Base-by-base conservation (phyloP, 805 yeast species). In the Metschnikowia amazonensis region DNA sequence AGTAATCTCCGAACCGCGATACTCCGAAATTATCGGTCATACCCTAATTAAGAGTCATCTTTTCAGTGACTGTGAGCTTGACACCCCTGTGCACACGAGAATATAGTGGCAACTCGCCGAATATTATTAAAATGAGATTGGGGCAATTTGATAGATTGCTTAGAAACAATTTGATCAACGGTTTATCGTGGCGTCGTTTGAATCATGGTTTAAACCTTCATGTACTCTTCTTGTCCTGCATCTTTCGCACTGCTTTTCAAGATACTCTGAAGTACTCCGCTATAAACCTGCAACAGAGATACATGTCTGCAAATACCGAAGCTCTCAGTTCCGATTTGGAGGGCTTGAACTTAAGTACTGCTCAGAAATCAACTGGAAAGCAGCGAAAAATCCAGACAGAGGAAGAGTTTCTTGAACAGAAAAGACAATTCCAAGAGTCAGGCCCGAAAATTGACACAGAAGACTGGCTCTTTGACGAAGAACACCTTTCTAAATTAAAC, bases 341-440 rank as follows among this genome's bases (percentile, higher is more conserved):
- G 7, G 13, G 25, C 29, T 48, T 39, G 29, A 13, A 21, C 11
- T 31, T 39, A 21, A 13, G 20, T 11, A 14, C 21, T 7, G 6
- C n/a, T n/a, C n/a, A n/a, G 14, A 45, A 48, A 10, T 51, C 48
- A 35, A 52, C 52, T 21, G 48, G 51, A 23, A 55, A 53, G 38
- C 53, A 49, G 36, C 74, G 96, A 34, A 87, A 85, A 55, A 82
- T 81, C 0, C 97, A 89, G 59, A 58, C 84, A 0, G 81, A 79
- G 34, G 90, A 82, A 44, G 85, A 78, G 46, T 89, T 66, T 52
- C 64, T 59, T 28, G 57, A 48, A 7, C 92, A 89, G 61, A 66
- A 68, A 49, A 50, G 51, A 2, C 76, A 74, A 55, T 88, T 80
- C 57, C 64, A 63, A 50, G 39, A 53, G 0, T 59, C 67, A 0